Evolutionary conservation across 176 grass and related monocot species (phyloP), one percentile per base, ranked within the genome.

Genomic region (Luzula sylvatica): DNA sequence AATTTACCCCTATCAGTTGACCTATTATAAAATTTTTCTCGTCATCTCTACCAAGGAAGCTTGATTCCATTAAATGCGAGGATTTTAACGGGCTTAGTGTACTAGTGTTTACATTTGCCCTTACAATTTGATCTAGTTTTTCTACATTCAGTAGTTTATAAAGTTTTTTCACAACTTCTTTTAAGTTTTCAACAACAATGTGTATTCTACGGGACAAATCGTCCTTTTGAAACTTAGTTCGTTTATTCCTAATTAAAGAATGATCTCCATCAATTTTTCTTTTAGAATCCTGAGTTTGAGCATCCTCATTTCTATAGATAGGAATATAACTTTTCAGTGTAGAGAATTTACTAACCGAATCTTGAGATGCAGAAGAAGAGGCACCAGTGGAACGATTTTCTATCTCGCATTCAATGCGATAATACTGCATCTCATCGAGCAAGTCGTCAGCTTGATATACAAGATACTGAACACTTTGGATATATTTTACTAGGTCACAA

Each of bases 371-470:
- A 35, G 30, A 35, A 35, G 30, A 35, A 35, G 30, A 9, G 30
- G 30, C 1, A 9, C 30, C 30, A 35, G 5, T 1, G 0, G 30
- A 35, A 9, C 1, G 30, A 35, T 9, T 35, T 60, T 82, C 81
- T 17, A 65, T 21, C 43, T 85, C 69, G 23, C 78, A 59, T 42
- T 72, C 70, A 28, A 79, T 53, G 48, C 70, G 53, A 26, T 52
- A 45, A 28, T 75, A 85, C 46, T 85, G 74, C 14, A 79, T 25
- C 58, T 85, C 76, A 44, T 85, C 81, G 15, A 85, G 70, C 50
- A 79, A 76, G 46, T 84, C 70, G 42, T 85, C 75, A 11, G 59
- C 75, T 48, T 74, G 52, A 27, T 75, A 79, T 14, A 46, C 59
- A 4, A 35, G 9, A 9, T 35, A 35, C 9, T 35, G 7, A 50